Evolutionary conservation across 225 moss, liverwort and hornwort species (phyloP), one percentile per base, ranked within the genome.

Genomic region (Pseudoscleropodium purum): DNA sequence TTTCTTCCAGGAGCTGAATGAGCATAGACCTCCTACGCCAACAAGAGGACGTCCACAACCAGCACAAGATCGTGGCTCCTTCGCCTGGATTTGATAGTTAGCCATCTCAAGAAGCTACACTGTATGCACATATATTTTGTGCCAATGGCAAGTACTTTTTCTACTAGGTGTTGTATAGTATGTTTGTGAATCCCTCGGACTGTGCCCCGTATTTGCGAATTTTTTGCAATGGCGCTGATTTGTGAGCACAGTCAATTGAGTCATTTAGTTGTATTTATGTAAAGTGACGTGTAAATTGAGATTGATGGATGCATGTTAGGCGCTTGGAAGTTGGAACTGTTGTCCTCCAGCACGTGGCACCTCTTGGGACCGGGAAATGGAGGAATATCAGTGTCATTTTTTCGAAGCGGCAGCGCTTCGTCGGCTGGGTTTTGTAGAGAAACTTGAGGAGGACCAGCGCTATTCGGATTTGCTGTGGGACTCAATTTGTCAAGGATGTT

Each of bases 11-110:
- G 98, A 97, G 84, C 84, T 97, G 31, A 98, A 98, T 88, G 98
- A 95, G 81, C 97, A 97, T 91, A 95, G 97, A 75, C 98, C 98
- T 45, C 98, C 98, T 70, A 98, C 96, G 20, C 98, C 98, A 83
- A 98, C 98, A 9, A 89, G 98, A 88, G 97, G 95, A 43, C 93
- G 97, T 85, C 97, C 98, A 49, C 97, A 97, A 31, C 93, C 97
- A 54, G 66, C 95, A 43, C 94, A 92, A 70, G 97, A 98, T 80
- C 97, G 97, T 84, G 95, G 94, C 61, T 97, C 97, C 39, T 90
- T 98, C 51, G 97, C 97, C 30, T 97, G 97, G 98, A 98, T 98
- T 82, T 98, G 88, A 94, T 87, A 90, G 86, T 83, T 67, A 69
- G 25, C 37, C 56, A 78, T 75, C n/a, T 82, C 54, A 51, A 72